A percentile compares a stretch with the other conserved stretches of the same genome.
phyloP scores from a whole-genome alignment of 2,329 filamentous ascomycete genomes.

The Aspergillus ibericus region DNA sequence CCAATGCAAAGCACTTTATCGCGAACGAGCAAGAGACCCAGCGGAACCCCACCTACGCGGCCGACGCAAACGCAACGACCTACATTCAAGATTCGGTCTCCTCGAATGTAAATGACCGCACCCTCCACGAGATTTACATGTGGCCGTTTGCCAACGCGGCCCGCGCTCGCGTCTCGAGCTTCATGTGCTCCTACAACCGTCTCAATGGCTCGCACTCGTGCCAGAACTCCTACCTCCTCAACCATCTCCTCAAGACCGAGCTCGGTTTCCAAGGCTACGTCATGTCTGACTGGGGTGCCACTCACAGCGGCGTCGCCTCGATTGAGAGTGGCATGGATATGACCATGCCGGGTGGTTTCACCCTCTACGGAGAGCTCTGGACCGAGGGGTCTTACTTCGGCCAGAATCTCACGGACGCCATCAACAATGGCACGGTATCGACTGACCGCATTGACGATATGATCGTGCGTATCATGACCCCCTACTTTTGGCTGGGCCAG shows the following conservation, averaged over 20 bases:
- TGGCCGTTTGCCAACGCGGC: conserved; percentile 78
- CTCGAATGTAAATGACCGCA: conserved; percentile 67
- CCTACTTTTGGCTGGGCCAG: conserved; percentile 48
- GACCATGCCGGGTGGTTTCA: conserved; percentile 25
- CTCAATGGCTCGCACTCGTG: conserved; percentile 53
- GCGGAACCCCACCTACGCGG: conserved; percentile 31
- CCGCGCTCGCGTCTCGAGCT: conserved; percentile 59
- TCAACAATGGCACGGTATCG: conserved; percentile 43
- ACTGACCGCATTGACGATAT: conserved; percentile 48
- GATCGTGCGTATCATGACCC: conserved; percentile 48
- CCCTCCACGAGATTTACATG: conserved; percentile 72
- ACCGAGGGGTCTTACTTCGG: conserved; percentile 34
- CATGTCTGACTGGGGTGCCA: conserved; percentile 48
- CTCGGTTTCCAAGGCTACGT: conserved; percentile 53
- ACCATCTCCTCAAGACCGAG: conserved; percentile 52
- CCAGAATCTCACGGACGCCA: conserved; percentile 17
- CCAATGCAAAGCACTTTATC: conserved; percentile 45
- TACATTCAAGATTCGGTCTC: conserved; percentile 30
- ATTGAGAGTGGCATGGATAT: conserved; percentile 49
- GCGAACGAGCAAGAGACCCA: conserved; percentile 68
- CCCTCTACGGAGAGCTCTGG: conserved; percentile 37
- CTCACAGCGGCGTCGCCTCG: conserved; percentile 47
- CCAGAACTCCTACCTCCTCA: conserved; percentile 49
- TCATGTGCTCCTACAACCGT: conserved; percentile 51
- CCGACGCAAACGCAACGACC: conserved; percentile 36